These are phyloP conservation scores for Thraustochytrium sp. DNA, from an alignment of 352 stramenopile genomes.

Conservation along the genomic window DNA sequence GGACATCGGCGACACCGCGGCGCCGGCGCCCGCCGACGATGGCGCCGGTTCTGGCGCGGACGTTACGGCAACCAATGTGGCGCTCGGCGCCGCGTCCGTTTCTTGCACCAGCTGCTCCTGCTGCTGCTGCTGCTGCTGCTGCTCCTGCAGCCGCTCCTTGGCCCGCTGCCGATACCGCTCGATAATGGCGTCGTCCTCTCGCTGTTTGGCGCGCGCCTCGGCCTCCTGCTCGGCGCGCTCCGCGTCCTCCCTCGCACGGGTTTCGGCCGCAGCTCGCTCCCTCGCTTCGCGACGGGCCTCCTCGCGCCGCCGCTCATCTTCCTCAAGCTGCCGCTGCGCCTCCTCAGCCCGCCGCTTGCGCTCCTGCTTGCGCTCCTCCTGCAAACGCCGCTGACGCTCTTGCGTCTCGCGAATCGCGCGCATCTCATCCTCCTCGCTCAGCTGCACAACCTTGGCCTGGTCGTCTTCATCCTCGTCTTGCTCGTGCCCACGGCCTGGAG, in stretches of 20 bases:
- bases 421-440: neutral
- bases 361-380: neutral
- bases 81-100: neutral
- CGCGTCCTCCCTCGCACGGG: neutral
- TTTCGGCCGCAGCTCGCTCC: neutral
- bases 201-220: neutral
- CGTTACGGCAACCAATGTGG: no score
- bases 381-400: neutral
- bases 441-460: neutral
- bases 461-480: neutral
- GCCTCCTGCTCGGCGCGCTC: neutral
- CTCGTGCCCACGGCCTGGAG: no score
- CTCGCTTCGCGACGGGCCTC: neutral
- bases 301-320: neutral
- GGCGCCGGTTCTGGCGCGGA: no score
- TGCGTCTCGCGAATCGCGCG: neutral
- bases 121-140: neutral
- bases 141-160: neutral
- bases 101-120: neutral
- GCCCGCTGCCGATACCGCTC: slow-evolving; percentile 27
- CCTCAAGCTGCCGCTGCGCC: neutral
- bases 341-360: neutral
- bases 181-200: slow-evolving; percentile 7
- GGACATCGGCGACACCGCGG: neutral
- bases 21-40: neutral